Percentiles rank a stretch among this genome's conserved stretches.
Evolutionary conservation across 2,329 filamentous ascomycete genomes (phyloP).

Genomic region (Chaetomiaceae sp.): DNA sequence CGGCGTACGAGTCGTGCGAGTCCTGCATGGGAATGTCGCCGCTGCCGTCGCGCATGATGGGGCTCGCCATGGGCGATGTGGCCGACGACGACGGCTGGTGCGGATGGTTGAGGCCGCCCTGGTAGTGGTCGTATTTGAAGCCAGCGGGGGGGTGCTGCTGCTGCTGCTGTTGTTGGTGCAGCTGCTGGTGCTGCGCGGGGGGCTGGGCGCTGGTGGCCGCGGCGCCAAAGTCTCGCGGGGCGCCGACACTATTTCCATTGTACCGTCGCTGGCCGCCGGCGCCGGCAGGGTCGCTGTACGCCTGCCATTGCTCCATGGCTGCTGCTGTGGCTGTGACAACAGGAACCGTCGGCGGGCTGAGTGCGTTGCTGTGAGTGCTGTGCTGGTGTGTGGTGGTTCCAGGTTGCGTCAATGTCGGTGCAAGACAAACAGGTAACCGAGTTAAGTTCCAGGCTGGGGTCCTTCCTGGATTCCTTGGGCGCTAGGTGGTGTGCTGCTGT

Average conservation of each 20-base stretch:
- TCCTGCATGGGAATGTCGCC: constrained; percentile 84
- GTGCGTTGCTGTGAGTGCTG: neutral
- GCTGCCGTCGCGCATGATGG: constrained; percentile 63
- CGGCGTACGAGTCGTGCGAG: constrained; percentile 71
- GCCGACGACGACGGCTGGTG: constrained; percentile 39
- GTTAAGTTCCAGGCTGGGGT: constrained; percentile 9
- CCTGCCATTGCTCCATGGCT: constrained; percentile 58
- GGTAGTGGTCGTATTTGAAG: constrained; percentile 65
- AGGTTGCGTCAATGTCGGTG: constrained; percentile 1
- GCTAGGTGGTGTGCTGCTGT: neutral
- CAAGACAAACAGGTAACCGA: constrained; percentile 6
- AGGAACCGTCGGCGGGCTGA: constrained; percentile 7
- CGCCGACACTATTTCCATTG: constrained; percentile 38
- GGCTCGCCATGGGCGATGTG: constrained; percentile 51
- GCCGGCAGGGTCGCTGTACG: constrained; percentile 56
- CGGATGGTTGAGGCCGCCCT: constrained; percentile 38
- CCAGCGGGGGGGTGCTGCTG: constrained; percentile 50
- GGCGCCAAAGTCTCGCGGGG: constrained; percentile 20
- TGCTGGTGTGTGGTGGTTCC: constrained; percentile 3
- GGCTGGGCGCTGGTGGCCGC: constrained; percentile 36
- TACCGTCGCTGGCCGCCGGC: constrained; percentile 59
- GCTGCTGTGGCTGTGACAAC: constrained; percentile 14
- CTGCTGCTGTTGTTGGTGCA: no score
- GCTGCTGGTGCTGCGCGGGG: constrained; percentile 24
- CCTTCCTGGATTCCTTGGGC: neutral